These are phyloP conservation scores for Mucor piriformis DNA, from an alignment of 371 early-diverging fungal genomes.

Conservation along the genomic window DNA sequence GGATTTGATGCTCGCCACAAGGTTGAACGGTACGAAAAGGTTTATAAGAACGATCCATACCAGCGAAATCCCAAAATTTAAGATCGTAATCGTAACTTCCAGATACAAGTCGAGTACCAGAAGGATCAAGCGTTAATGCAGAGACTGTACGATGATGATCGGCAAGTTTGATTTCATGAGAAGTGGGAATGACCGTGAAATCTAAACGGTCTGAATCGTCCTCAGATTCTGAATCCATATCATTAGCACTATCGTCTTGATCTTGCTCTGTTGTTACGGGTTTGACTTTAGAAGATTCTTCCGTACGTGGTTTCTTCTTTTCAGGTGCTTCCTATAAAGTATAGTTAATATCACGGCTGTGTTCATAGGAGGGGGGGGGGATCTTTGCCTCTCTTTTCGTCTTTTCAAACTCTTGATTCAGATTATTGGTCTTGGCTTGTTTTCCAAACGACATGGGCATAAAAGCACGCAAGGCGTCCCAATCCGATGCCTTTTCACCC, in stretches of 20 bases:
- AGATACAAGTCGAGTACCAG: conserved; percentile 79
- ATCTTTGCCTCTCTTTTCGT: conserved; percentile 46
- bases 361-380: background rate
- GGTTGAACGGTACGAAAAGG: conserved; percentile 86
- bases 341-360: background rate
- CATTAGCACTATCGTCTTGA: conserved; percentile 5
- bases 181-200: conserved; percentile 56
- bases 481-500: conserved; percentile 22
- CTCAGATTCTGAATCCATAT: conserved; percentile 20
- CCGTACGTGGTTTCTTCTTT: background rate
- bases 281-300: background rate
- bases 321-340: background rate
- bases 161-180: conserved; percentile 67
- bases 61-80: conserved; percentile 91
- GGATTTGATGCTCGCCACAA: conserved; percentile 82
- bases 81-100: conserved; percentile 85
- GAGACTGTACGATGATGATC: conserved; percentile 79
- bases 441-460: conserved; percentile 69
- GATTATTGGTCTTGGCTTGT: conserved; percentile 42
- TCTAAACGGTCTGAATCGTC: conserved; percentile 24
- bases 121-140: conserved; percentile 81
- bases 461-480: conserved; percentile 54
- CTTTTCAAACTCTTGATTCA: conserved; percentile 40
- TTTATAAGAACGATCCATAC: conserved; percentile 79
- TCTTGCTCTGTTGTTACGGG: background rate